These are phyloP conservation scores for Populus hybrid DNA, from an alignment of 441 rosid species.

Conservation along the genomic window DNA sequence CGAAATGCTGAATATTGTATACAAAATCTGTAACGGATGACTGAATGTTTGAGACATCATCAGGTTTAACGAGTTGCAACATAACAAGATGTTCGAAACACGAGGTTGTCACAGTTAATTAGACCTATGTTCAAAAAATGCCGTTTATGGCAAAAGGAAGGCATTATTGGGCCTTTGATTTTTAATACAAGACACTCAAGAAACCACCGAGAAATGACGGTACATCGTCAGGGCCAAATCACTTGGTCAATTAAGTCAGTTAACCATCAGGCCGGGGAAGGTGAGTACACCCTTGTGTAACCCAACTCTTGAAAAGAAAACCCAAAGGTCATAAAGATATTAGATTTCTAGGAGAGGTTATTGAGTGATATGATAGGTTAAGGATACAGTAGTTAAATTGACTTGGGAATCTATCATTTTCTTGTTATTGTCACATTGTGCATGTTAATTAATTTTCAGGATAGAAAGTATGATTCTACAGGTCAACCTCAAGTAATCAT, in stretches of 20 bases:
- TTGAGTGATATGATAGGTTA: background rate
- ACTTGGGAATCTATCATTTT: background rate
- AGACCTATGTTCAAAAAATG: background rate
- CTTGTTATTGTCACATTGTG: background rate
- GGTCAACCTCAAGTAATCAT: slow-evolving; percentile 15
- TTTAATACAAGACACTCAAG: background rate
- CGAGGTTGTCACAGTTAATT: too few species aligned
- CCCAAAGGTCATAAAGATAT: background rate
- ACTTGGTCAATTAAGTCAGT: background rate
- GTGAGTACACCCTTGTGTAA: background rate
- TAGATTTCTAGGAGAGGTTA: too few species aligned
- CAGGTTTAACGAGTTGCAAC: too few species aligned
- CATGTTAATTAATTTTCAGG: slow-evolving; percentile 2
- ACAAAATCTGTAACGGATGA: too few species aligned
- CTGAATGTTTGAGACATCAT: too few species aligned
- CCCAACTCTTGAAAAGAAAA: background rate
- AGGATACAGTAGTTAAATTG: background rate
- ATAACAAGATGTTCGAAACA: too few species aligned
- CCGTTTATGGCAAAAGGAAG: background rate
- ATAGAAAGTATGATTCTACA: background rate
- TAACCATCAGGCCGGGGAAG: background rate
- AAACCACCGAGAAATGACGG: background rate
- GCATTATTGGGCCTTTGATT: background rate
- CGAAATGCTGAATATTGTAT: too few species aligned
- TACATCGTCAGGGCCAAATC: background rate